Conservation (phyloP, 192 early-diverging fungal genomes). For the Oehlia diaphana region DNA sequence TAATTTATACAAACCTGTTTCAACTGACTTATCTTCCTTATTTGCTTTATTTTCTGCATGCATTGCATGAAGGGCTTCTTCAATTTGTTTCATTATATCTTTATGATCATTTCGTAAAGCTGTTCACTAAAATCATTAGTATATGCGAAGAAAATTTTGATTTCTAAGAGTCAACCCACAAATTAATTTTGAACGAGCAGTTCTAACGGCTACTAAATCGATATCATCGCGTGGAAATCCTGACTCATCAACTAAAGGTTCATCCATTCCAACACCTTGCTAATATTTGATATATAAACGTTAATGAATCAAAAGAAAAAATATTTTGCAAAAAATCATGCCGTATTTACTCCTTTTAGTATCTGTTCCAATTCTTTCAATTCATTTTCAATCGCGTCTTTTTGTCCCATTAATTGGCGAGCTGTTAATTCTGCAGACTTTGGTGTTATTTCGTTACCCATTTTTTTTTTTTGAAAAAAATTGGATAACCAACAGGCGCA, state of each 20-base stretch:
- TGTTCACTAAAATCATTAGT: constrained; percentile 5
- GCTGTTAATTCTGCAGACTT: constrained; percentile 26
- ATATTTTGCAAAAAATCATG: not conserved
- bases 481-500: too few relatives aligned
- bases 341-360: constrained; percentile 36
- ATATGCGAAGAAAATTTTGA: not conserved
- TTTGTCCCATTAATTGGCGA: constrained; percentile 47
- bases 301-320: not conserved
- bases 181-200: constrained; percentile 39
- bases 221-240: constrained; percentile 58
- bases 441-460: not conserved
- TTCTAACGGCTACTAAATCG: constrained; percentile 50
- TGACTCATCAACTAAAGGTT: constrained; percentile 44
- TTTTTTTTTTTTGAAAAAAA: not conserved
- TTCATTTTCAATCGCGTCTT: constrained; percentile 48
- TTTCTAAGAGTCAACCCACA: constrained; percentile 15
- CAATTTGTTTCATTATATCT: constrained; percentile 51
- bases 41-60: constrained; percentile 44
- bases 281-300: not conserved
- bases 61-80: constrained; percentile 44
- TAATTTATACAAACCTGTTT: not conserved
- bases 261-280: constrained; percentile 52
- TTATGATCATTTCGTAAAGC: constrained; percentile 54
- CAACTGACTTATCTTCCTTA: not conserved
- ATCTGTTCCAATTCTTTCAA: constrained; percentile 41